Conservation (phyloP, 2,329 filamentous ascomycete species). For the Parastagonospora avenae region DNA sequence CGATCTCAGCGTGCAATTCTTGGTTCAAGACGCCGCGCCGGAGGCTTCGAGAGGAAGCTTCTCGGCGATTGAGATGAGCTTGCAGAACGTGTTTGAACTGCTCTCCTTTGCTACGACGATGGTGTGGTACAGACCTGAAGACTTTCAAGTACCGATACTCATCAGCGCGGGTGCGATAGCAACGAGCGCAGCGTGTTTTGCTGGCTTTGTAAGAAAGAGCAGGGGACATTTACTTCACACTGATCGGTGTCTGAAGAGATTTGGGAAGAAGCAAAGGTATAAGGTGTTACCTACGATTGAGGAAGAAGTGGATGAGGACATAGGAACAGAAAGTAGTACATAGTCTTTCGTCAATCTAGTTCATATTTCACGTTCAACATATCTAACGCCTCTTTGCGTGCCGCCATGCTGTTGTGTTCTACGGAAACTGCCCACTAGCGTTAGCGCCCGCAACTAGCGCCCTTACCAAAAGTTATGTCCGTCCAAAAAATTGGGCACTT, state of each 20-base stretch:
- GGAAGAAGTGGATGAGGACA: conserved; percentile 23
- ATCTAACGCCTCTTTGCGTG: no score
- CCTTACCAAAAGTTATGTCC: not conserved
- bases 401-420: no score
- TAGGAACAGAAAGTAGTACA: not conserved
- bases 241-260: conserved; percentile 24
- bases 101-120: conserved; percentile 70
- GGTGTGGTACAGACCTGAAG: conserved; percentile 63
- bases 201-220: conserved; percentile 61
- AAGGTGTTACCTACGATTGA: conserved; percentile 28
- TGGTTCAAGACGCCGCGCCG: conserved; percentile 53
- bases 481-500: conserved; percentile 7
- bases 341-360: no score
- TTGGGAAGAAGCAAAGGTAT: conserved; percentile 15
- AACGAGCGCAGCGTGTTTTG: conserved; percentile 57
- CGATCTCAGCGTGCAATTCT: conserved; percentile 53
- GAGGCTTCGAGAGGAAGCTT: conserved; percentile 64
- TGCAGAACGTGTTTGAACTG: conserved; percentile 74
- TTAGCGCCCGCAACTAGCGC: not conserved
- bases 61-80: conserved; percentile 68
- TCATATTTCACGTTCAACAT: no score
- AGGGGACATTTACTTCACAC: conserved; percentile 58
- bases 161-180: conserved; percentile 63
- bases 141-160: conserved; percentile 68
- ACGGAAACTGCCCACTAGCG: not conserved